Base-by-base conservation (phyloP, 345 rosid species). In the Sisymbrium irio region DNA sequence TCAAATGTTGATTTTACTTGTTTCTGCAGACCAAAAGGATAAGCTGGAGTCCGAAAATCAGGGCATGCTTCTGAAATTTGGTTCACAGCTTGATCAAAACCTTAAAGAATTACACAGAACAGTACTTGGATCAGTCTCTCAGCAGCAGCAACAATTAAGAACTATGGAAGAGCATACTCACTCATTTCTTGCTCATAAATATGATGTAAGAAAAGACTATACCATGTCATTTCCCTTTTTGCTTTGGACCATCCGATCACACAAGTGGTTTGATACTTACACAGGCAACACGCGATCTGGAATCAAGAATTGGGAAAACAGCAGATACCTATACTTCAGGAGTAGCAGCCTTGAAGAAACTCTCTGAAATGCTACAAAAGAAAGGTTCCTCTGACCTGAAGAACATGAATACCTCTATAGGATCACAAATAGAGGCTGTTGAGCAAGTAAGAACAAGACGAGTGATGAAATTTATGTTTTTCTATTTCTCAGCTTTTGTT, bases 71-170 rank as follows among this genome's bases (percentile, higher is more conserved):
- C 73, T 91, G 79, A 77, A 78, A 37, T 91, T 91, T 78, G 98
- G 98, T 73, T 94, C 96, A 73, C 89, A 88, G 78, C 92, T 94
- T 61, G 97, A 89, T 60, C 89, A 84, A 67, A 83, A 82, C 72
- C 83, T 94, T 70, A 87, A 84, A 72, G 84, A 81, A 67, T 53
- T 91, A 78, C 97, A 88, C 75, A 86, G 78, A 62, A 82, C 83
- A 69, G 83, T 91, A 53, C 71, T 94, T 18, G 88, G 90, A 9
- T 94, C 93, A 57, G 84, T 91, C 77, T 86, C 88, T 83, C 90
- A 89, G 75, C 98, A 91, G 75, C 95, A 89, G 70, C 88, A 94
- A 58, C 89, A 87, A 47, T 64, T 94, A 46, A 85, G 91, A 83
- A 78, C 84, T 81, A 81, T 89, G 90, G 96, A 94, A 79, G 98